Evolutionary conservation across 78 protist species (phyloP).

Genomic region (Dictyostelium brefeldianum): DNA sequence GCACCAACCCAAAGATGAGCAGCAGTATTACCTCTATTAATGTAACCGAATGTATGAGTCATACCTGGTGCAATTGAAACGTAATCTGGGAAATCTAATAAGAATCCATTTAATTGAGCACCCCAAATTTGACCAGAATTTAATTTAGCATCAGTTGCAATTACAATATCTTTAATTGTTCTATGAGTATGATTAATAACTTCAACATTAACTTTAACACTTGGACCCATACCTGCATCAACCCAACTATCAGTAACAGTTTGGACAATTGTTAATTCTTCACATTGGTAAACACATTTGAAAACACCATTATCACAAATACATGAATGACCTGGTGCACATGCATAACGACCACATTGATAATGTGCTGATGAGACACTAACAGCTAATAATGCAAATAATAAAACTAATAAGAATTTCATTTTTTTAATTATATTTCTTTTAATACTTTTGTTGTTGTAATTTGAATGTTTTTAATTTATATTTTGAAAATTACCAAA

Average conservation of each 20-base stretch:
- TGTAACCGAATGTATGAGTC: constrained; percentile 17
- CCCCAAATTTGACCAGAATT: background rate
- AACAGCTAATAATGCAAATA: constrained; percentile 28
- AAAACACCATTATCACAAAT: constrained; percentile 10
- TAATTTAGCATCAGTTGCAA: constrained; percentile 1
- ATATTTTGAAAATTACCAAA: no score
- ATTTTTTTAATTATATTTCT: background rate
- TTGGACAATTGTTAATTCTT: background rate
- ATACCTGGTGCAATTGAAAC: background rate
- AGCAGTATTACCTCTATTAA: background rate
- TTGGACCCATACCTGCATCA: constrained; percentile 18
- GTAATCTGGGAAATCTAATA: no score
- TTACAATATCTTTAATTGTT: background rate
- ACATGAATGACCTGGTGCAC: background rate
- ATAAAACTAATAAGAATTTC: background rate
- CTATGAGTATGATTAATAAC: background rate
- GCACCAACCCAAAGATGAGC: constrained; percentile 9
- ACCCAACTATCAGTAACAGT: constrained; percentile 4
- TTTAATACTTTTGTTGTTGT: no score
- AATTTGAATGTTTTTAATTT: no score
- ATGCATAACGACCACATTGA: constrained; percentile 21
- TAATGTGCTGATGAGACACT: background rate
- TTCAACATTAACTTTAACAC: constrained; percentile 30
- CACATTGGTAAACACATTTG: constrained; percentile 25
- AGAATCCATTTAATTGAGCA: background rate